Evolutionary conservation across 495 filamentous ascomycete species (phyloP), one percentile per base, ranked within the genome.

Genomic region (Penicillium samsonianum): DNA sequence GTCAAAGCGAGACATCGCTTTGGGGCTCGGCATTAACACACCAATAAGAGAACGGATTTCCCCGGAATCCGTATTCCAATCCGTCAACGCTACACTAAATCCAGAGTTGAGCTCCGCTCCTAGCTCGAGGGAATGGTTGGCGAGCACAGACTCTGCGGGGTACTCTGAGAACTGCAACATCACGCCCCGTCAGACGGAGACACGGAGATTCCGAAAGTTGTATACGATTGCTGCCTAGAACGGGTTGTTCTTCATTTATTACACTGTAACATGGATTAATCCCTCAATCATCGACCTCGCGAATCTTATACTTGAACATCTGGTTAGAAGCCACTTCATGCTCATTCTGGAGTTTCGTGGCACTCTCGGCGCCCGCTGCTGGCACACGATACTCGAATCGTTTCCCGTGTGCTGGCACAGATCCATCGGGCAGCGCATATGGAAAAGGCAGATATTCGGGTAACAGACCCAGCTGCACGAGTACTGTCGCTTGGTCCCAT

Each of bases 401-500:
- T 45, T 78, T 78, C 0, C 76, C 80, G 0, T 65, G 54, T 0
- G 53, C 70, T 1, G 78, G 69, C 6, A 52, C 25, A n/a, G 57
- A 52, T 5, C 77, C 80, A 43, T 68, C 71, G 0, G 79, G 71
- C 2, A 84, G 53, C 0, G 76, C 53, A 62, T 86, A 84, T 8
- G 84, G 83, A 50, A 81, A 87, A 9, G 81, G 78, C 1, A 80
- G 70, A 72, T 74, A 87, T 64, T 64, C 83, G 72, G 88, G 82
- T 53, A 95, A 66, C 28, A 94, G 62, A 0, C 89, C 89, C 0
- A 91, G 71, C 68, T 95, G 90, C 30, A 83, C 76, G 1, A 96
- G 74, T 8, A 91, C 86, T 2, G 83, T 86, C 0, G 85, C 88
- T 67, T 95, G 90, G 66, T 95, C 91, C 90, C 90, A 96, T 50